phyloP scores from a whole-genome alignment of 345 rosid genomes.

The Cochlearia excelsa region DNA sequence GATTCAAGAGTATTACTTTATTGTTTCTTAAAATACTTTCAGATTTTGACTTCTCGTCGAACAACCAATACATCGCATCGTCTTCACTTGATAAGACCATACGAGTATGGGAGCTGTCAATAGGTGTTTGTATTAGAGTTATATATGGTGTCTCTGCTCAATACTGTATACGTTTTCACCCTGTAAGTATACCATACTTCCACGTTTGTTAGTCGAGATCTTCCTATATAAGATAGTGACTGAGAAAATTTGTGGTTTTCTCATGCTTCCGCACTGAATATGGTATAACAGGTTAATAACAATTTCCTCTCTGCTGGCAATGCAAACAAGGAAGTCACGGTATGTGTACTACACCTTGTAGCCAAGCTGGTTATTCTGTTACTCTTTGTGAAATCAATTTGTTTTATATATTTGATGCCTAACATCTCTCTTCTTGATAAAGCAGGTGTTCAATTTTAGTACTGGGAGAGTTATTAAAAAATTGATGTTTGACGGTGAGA shows the following conservation, averaged over 20 bases:
- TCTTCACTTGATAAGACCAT: conserved; percentile 93
- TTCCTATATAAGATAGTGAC: conserved; percentile 18
- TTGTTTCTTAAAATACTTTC: conserved; percentile 35
- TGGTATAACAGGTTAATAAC: conserved; percentile 77
- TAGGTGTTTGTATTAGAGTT: conserved; percentile 91
- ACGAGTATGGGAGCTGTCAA: conserved; percentile 91
- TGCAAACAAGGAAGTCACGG: conserved; percentile 85
- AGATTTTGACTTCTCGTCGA: conserved; percentile 97
- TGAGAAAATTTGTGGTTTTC: conserved; percentile 7
- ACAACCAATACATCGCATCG: conserved; percentile 95
- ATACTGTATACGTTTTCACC: conserved; percentile 89
- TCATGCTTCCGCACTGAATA: conserved; percentile 5
- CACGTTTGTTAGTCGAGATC: not conserved
- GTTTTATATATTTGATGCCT: conserved; percentile 25
- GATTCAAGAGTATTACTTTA: conserved; percentile 6
- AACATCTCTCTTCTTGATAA: conserved; percentile 25
- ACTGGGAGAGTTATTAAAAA: conserved; percentile 85
- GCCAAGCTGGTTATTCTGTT: conserved; percentile 9
- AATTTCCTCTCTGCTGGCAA: conserved; percentile 92
- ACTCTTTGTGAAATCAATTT: conserved; percentile 8
- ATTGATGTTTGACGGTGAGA: conserved; percentile 50
- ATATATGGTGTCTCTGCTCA: conserved; percentile 86
- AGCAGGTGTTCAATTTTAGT: conserved; percentile 91
- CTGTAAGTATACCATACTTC: conserved; percentile 53
- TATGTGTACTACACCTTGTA: conserved; percentile 40